Conservation (phyloP, 2,329 filamentous ascomycete species). For the Hypoxylon sp. region DNA sequence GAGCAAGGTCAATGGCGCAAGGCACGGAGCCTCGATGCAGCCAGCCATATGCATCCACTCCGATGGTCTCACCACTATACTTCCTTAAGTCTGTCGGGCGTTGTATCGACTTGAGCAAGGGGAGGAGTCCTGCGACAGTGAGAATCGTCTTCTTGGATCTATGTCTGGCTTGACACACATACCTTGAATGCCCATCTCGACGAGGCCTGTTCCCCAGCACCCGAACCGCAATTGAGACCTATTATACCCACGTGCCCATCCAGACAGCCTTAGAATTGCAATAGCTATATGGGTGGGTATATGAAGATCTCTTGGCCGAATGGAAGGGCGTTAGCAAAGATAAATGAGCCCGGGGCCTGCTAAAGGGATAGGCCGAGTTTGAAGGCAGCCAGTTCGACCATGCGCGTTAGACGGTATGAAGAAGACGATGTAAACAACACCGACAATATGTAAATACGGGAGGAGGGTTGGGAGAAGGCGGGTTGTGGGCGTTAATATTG, state of each 20-base stretch:
- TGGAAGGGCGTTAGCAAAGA: neutral
- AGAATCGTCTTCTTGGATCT: slow-evolving; percentile 42
- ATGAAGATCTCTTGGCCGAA: slow-evolving; percentile 1
- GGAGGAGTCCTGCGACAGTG: slow-evolving; percentile 77
- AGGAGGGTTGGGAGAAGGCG: slow-evolving; percentile 19
- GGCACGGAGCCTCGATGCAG: slow-evolving; percentile 92
- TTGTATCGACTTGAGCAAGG: slow-evolving; percentile 96
- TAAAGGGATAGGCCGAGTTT: neutral
- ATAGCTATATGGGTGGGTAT: slow-evolving; percentile 6
- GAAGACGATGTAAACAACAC: slow-evolving; percentile 12
- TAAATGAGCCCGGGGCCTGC: neutral
- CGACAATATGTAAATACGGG: slow-evolving; percentile 44
- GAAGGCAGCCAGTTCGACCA: slow-evolving; percentile 13
- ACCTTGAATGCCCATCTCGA: slow-evolving; percentile 55
- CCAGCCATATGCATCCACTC: slow-evolving; percentile 99
- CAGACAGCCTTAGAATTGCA: slow-evolving; percentile 15
- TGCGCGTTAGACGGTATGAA: slow-evolving; percentile 27
- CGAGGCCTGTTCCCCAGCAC: slow-evolving; percentile 21
- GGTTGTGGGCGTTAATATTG: neutral
- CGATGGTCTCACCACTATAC: slow-evolving; percentile 88
- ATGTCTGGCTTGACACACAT: slow-evolving; percentile 17
- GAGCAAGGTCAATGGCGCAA: slow-evolving; percentile 91
- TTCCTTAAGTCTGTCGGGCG: slow-evolving; percentile 89
- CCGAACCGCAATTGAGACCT: slow-evolving; percentile 18
- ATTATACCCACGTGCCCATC: slow-evolving; percentile 29